Evolutionary conservation across 2,329 filamentous ascomycete species (phyloP).

Genomic region (Calcarisporium arbuscula): DNA sequence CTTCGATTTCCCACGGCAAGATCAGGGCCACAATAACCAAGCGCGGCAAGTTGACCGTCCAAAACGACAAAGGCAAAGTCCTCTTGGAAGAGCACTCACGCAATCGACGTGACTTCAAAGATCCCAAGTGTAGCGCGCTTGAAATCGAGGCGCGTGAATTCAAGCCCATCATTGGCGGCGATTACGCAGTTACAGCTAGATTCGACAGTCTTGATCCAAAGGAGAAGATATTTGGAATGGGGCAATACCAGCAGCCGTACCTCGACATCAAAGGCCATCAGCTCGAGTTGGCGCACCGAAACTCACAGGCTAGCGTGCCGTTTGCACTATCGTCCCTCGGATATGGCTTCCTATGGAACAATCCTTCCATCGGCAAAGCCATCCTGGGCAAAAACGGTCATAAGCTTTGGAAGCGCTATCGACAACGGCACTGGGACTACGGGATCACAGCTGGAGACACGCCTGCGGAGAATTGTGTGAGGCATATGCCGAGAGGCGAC

Average conservation of each 20-base stretch:
- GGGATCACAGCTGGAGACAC: slow-evolving; percentile 56
- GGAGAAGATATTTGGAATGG: slow-evolving; percentile 63
- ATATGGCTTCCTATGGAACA: slow-evolving; percentile 63
- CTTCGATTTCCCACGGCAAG: slow-evolving; percentile 22
- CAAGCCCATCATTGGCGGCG: slow-evolving; percentile 41
- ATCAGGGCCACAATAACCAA: slow-evolving; percentile 21
- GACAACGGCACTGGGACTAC: slow-evolving; percentile 53
- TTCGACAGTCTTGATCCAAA: slow-evolving; percentile 48
- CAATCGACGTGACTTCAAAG: slow-evolving; percentile 23
- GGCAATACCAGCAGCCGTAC: slow-evolving; percentile 59
- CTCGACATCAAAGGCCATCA: slow-evolving; percentile 58
- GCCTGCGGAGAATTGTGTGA: slow-evolving; percentile 48
- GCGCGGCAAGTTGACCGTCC: slow-evolving; percentile 23
- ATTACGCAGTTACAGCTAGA: slow-evolving; percentile 51
- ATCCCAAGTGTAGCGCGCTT: slow-evolving; percentile 54
- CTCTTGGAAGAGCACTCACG: slow-evolving; percentile 26
- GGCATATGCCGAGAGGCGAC: slow-evolving; percentile 49
- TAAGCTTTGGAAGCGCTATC: slow-evolving; percentile 55
- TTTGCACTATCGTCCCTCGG: slow-evolving; percentile 54
- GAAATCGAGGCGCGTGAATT: slow-evolving; percentile 53
- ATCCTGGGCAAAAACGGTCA: slow-evolving; percentile 55
- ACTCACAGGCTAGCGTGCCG: slow-evolving; percentile 59
- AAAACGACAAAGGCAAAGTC: slow-evolving; percentile 18
- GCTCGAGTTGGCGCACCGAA: slow-evolving; percentile 58
- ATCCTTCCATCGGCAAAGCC: slow-evolving; percentile 54